Percentiles rank a stretch among this genome's conserved stretches.
Conservation (phyloP, 257 asterid species). For the Solanum pinnatisectum region DNA sequence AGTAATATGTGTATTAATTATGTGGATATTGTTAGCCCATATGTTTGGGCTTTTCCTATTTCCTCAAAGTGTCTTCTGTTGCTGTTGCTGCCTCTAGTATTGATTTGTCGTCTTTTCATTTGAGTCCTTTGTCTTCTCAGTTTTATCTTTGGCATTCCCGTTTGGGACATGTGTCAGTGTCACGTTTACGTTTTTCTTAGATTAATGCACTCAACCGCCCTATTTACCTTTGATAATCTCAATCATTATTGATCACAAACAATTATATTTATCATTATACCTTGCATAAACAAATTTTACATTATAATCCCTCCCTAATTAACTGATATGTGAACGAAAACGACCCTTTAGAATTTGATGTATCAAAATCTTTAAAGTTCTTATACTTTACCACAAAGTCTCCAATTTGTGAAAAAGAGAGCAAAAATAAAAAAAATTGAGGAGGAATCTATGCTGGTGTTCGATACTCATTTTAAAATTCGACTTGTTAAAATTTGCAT, state of each 20-base stretch:
- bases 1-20: too few relatives aligned
- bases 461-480: background rate
- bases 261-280: background rate
- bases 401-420: background rate
- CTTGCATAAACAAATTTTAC: background rate
- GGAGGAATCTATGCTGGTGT: background rate
- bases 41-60: too few relatives aligned
- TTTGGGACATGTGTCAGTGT: too few relatives aligned
- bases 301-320: background rate
- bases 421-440: background rate
- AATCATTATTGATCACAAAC: background rate
- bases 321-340: background rate
- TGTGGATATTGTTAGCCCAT: too few relatives aligned
- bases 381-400: background rate
- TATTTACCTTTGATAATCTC: background rate
- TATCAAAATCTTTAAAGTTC: background rate
- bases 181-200: too few relatives aligned
- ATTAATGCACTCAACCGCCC: background rate
- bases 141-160: too few relatives aligned
- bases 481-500: background rate
- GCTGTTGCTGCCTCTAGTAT: too few relatives aligned
- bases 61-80: too few relatives aligned
- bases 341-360: background rate
- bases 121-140: too few relatives aligned
- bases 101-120: too few relatives aligned